Evolutionary conservation across 805 yeast species (phyloP), one percentile per base, ranked within the genome.

Genomic region (Pichia pseudocactophila): DNA sequence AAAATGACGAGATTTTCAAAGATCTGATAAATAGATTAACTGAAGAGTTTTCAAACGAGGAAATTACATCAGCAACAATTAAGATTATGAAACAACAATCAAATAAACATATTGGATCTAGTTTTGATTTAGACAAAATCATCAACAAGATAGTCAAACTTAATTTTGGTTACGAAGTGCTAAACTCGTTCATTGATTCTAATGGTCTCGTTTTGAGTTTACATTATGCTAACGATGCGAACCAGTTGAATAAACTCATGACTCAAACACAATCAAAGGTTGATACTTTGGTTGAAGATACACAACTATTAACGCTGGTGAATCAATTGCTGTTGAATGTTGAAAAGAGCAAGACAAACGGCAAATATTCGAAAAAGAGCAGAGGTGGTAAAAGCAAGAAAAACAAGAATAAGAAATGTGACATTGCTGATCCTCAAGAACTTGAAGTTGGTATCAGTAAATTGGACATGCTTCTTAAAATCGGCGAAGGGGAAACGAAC

Each of bases 21-120:
- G 95, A 83, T 53, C 68, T 81, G 7, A 74, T 87, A 12, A 63
- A 71, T 25, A 73, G 96, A 50, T 63, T 88, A 36, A 63, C 74
- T 34, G 79, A 72, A 45, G 92, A 84, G 47, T 82, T 70, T 51
- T 73, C 85, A 17, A 63, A 68, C 30, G 76, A 71, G 26, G 75
- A 71, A 30, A 78, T 82, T 48, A 79, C 82, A 30, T 58, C 61
- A 39, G 70, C 67, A 40, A 68, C 71, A 39, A 65, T 63, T 48
- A 62, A 54, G 35, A 52, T 69, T 20, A 51, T 69, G 35, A 64
- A 56, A 46, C 50, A 48, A 39, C 30, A 57, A 49, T 35, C 42
- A n/a, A 31, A 27, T 48, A 55, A 43, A 16, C 39, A 28, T 28
- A 33, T 30, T 30, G 46, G 30, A 40, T 44, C 17, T 43, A 58